phyloP scores from a whole-genome alignment of 2,329 filamentous ascomycete species.

The Hirsutella rhossiliensis region DNA sequence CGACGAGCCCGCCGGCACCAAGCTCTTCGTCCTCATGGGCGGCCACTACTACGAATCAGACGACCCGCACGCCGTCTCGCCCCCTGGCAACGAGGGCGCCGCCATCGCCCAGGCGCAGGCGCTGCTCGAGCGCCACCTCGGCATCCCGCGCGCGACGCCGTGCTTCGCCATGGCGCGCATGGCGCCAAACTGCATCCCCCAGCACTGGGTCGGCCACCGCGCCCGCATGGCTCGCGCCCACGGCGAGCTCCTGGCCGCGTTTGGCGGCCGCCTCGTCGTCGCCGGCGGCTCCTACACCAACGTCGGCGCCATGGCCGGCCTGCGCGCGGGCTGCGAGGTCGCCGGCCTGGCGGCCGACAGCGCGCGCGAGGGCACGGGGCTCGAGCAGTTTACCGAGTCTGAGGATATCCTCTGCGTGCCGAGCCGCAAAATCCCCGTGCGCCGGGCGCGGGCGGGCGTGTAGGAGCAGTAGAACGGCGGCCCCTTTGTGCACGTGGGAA shows the following conservation, averaged over 20 bases:
- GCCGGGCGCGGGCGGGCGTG: not conserved
- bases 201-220: constrained; percentile 73
- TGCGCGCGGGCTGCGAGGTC: constrained; percentile 30
- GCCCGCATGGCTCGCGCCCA: constrained; percentile 46
- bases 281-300: constrained; percentile 41
- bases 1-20: constrained; percentile 55
- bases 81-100: constrained; percentile 34
- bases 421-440: constrained; percentile 9
- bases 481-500: too few species aligned
- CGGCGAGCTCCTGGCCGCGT: constrained; percentile 40
- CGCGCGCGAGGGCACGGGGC: constrained; percentile 10
- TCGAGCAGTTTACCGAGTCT: constrained; percentile 14
- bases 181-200: constrained; percentile 68
- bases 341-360: constrained; percentile 9
- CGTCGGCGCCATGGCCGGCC: constrained; percentile 37
- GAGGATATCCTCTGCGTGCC: constrained; percentile 13
- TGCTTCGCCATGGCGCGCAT: constrained; percentile 46
- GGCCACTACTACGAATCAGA: constrained; percentile 66
- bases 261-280: constrained; percentile 52
- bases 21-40: constrained; percentile 88
- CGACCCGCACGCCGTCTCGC: constrained; percentile 32
- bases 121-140: constrained; percentile 62
- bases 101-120: constrained; percentile 57
- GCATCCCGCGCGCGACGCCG: constrained; percentile 48
- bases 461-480: too few species aligned